Evolutionary conservation across 1,284 basidiomycete species (phyloP).

Genomic region (Boletellus deceptivus): DNA sequence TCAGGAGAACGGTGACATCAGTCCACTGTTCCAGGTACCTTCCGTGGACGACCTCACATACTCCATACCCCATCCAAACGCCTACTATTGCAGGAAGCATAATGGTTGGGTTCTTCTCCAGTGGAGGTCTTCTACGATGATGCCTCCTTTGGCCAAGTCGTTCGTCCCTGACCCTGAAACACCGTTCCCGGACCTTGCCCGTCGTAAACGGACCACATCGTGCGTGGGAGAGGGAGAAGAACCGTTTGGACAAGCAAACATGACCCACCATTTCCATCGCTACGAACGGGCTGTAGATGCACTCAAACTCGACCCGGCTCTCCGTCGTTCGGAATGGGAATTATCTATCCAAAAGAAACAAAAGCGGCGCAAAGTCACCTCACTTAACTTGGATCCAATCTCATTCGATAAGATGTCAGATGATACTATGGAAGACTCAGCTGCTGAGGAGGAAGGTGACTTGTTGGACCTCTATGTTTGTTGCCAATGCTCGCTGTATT

Average conservation of each 20-base stretch:
- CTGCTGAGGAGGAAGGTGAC: slow-evolving; percentile 48
- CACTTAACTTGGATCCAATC: slow-evolving; percentile 27
- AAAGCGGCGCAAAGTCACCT: slow-evolving; percentile 45
- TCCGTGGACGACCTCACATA: slow-evolving; percentile 55
- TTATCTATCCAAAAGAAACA: slow-evolving; percentile 46
- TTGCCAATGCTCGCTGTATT: slow-evolving; percentile 76
- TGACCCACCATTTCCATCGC: slow-evolving; percentile 76
- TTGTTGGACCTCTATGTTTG: slow-evolving; percentile 75
- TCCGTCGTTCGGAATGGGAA: slow-evolving; percentile 59
- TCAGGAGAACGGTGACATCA: slow-evolving; percentile 21
- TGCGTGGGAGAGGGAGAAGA: slow-evolving; percentile 52
- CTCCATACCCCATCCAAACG: slow-evolving; percentile 73
- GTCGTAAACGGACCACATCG: slow-evolving; percentile 47
- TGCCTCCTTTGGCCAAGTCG: slow-evolving; percentile 58
- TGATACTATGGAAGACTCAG: slow-evolving; percentile 33
- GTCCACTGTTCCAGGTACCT: slow-evolving; percentile 28
- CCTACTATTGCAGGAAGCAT: slow-evolving; percentile 75
- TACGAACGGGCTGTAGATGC: slow-evolving; percentile 68
- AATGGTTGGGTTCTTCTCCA: slow-evolving; percentile 75
- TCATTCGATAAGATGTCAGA: slow-evolving; percentile 34
- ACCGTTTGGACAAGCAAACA: slow-evolving; percentile 48
- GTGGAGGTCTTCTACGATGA: slow-evolving; percentile 59
- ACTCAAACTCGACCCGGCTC: slow-evolving; percentile 60
- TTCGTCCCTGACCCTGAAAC: slow-evolving; percentile 42
- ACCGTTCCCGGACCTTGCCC: slow-evolving; percentile 53